Evolutionary conservation across 2,329 filamentous ascomycete species (phyloP), one percentile per base, ranked within the genome.

Genomic region (Arthrobotrys sinensis): DNA sequence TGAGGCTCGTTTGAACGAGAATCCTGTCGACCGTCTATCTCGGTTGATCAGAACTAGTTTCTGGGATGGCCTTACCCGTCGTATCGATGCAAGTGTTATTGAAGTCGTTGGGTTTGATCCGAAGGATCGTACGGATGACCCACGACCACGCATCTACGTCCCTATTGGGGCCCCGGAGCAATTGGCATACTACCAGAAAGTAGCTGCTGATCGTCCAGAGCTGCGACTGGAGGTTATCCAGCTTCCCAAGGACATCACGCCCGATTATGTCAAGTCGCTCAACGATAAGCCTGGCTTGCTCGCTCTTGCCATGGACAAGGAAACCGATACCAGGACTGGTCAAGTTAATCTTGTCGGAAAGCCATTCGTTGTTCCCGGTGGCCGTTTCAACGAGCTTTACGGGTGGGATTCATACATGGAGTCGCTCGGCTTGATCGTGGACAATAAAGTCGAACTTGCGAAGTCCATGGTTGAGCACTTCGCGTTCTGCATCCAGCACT

Each of bases 391-490:
- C 85, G 96, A 99, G 84, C 86, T 99, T 21, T 99, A 99, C 83
- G 95, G 95, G 55, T 99, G 96, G 96, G 96, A 99, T 85, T 97
- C 94, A 84, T 99, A 98, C 86, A 98, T 99, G 94, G 93, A 95
- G 84, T 96, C 95, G 4, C 87, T 98, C 2, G 96, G 96, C 16
- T 88, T 99, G 75, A 87, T 98, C 76, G 93, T 95, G 83, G 92
- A 96, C 83, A 91, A 93, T 76, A 81, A 79, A 19, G 90, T 93
- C 21, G 90, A 97, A 82, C 86, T 98, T 69, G 94, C 94, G 81
- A 97, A 97, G 86, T 89, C 91, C 62, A 98, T 99, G 93, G 94
- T 98, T 64, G 88, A 89, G 82, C 97, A 99, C 86, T 98, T 98
- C 84, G 96, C 93, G 84, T 99, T 99, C 87, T 97, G 93, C 85